Conservation (phyloP, 2,329 filamentous ascomycete genomes). For the Ceratocystis destructans region DNA sequence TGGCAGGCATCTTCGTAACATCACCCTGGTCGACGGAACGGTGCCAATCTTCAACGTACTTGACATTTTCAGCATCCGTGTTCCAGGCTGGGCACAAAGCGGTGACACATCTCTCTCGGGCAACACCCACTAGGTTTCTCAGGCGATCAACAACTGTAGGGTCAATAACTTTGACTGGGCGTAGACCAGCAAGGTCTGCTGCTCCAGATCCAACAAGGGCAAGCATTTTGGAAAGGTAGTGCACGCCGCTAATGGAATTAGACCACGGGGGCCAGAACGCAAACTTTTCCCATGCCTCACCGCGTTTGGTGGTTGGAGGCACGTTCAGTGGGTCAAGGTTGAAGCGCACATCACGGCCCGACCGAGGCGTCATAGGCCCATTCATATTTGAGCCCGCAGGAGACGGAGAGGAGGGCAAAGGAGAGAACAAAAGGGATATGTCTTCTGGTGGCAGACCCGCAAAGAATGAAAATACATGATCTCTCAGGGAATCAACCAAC, state of each 20-base stretch:
- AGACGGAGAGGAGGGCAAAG: slow-evolving; percentile 54
- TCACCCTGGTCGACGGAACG: slow-evolving; percentile 68
- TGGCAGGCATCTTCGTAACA: slow-evolving; percentile 77
- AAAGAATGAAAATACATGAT: slow-evolving; percentile 70
- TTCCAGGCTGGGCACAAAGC: slow-evolving; percentile 88
- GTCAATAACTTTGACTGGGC: slow-evolving; percentile 45
- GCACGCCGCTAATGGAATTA: slow-evolving; percentile 81
- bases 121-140: slow-evolving; percentile 57
- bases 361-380: slow-evolving; percentile 37
- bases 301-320: slow-evolving; percentile 62
- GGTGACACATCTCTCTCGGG: slow-evolving; percentile 72
- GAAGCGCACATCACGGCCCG: slow-evolving; percentile 57
- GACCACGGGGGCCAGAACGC: slow-evolving; percentile 93
- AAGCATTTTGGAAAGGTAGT: slow-evolving; percentile 75
- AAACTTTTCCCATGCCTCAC: slow-evolving; percentile 82
- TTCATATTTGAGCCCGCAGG: slow-evolving; percentile 39
- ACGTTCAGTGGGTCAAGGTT: slow-evolving; percentile 65
- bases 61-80: slow-evolving; percentile 82
- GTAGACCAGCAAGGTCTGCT: slow-evolving; percentile 67
- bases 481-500: slow-evolving; percentile 68
- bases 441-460: slow-evolving; percentile 80
- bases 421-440: slow-evolving; percentile 74
- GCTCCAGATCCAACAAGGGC: slow-evolving; percentile 73
- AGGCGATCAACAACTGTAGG: slow-evolving; percentile 55
- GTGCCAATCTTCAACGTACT: slow-evolving; percentile 87